These are phyloP conservation scores for Musa beccarii DNA, from an alignment of 176 grass and related monocot genomes.

Conservation along the genomic window DNA sequence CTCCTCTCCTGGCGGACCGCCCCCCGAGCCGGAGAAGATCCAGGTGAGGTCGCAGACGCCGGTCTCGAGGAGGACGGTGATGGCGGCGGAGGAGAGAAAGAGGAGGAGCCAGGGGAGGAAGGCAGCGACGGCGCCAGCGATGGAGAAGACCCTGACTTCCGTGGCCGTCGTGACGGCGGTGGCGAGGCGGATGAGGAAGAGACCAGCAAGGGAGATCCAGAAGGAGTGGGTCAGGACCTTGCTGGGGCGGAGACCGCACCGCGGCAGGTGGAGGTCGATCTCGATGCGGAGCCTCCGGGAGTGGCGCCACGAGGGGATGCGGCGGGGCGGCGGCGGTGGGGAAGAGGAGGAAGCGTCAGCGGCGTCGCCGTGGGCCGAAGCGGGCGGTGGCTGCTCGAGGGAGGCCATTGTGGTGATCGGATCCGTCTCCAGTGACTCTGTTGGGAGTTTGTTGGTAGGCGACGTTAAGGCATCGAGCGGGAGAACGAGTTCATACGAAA, in stretches of 20 bases:
- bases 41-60: neutral
- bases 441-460: too few relatives aligned
- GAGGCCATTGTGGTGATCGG: neutral
- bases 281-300: neutral
- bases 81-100: neutral
- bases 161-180: neutral
- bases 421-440: neutral
- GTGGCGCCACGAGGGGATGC: neutral
- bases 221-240: neutral
- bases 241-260: neutral
- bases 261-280: neutral
- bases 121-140: neutral
- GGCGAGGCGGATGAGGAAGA: neutral
- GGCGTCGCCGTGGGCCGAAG: neutral
- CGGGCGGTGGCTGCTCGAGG: neutral
- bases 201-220: neutral
- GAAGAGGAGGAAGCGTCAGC: neutral
- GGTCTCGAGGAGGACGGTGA: constrained; percentile 4
- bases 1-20: neutral
- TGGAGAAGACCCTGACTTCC: neutral
- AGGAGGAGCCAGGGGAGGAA: neutral
- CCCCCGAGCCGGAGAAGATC: neutral
- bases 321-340: neutral
- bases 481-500: too few relatives aligned
- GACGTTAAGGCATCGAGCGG: too few relatives aligned